Conservation (phyloP, 176 grass and related monocot species). For the Carex pumila region DNA sequence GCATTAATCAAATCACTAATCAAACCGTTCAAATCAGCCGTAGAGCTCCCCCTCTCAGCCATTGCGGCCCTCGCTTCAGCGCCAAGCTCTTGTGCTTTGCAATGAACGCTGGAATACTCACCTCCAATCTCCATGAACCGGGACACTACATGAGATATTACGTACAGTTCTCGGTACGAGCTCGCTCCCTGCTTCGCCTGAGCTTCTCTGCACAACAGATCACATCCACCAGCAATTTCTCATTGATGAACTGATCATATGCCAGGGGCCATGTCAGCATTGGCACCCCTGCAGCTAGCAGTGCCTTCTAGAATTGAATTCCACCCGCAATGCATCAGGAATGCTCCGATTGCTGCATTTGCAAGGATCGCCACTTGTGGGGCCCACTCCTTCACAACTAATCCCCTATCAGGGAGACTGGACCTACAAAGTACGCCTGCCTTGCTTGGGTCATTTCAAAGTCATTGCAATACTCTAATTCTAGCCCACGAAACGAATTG, state of each 20-base stretch:
- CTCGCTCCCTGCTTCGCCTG: neutral
- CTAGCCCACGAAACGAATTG: constrained; percentile 51
- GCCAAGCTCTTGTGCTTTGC: neutral
- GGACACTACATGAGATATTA: neutral
- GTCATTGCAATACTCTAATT: constrained; percentile 50
- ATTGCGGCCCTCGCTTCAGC: neutral
- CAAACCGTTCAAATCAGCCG: neutral
- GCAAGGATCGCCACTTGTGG: constrained; percentile 63
- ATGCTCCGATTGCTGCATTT: constrained; percentile 44
- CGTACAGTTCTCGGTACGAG: neutral
- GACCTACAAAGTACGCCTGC: constrained; percentile 59
- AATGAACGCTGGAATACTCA: neutral
- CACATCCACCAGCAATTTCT: constrained; percentile 50
- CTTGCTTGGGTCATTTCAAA: constrained; percentile 30
- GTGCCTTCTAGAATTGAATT: constrained; percentile 59
- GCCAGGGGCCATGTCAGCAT: constrained; percentile 75
- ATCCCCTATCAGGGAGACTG: constrained; percentile 24
- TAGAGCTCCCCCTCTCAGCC: neutral
- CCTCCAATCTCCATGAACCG: neutral
- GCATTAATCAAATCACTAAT: neutral
- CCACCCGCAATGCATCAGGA: constrained; percentile 63
- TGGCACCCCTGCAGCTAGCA: constrained; percentile 42
- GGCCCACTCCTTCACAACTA: constrained; percentile 42
- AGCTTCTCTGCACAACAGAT: constrained; percentile 19
- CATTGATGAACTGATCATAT: constrained; percentile 74